Percentiles rank a stretch among this genome's conserved stretches.
Evolutionary conservation across 2,329 filamentous ascomycete species (phyloP).

Genomic region (Apiospora sp.): DNA sequence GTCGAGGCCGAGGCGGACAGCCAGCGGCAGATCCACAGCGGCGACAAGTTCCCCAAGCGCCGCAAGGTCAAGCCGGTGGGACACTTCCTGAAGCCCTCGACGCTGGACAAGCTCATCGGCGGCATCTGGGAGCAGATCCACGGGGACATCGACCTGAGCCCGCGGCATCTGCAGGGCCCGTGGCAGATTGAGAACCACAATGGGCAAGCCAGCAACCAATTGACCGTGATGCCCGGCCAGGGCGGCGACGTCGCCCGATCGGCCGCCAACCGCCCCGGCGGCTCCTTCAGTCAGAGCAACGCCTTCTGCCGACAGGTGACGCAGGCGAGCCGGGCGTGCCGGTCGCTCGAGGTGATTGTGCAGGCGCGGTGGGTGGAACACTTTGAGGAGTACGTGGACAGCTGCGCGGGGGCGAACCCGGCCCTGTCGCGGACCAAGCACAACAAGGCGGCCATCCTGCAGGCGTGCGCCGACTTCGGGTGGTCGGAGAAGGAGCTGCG

Average conservation of each 20-base stretch:
- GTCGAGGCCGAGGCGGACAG: constrained; percentile 38
- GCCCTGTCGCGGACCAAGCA: constrained; percentile 54
- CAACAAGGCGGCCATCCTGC: constrained; percentile 58
- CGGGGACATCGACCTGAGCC: constrained; percentile 40
- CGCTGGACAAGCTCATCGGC: constrained; percentile 42
- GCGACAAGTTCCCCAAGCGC: constrained; percentile 34
- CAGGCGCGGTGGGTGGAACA: constrained; percentile 65
- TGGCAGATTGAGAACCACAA: constrained; percentile 31
- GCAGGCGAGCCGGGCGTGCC: constrained; percentile 57
- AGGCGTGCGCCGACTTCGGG: constrained; percentile 60
- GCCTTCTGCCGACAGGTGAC: constrained; percentile 44
- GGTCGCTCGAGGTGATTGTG: constrained; percentile 66
- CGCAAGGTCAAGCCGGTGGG: constrained; percentile 40
- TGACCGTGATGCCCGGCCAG: constrained; percentile 7
- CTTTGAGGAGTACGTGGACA: constrained; percentile 58
- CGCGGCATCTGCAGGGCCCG: constrained; percentile 40
- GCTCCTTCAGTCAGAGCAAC: constrained; percentile 42
- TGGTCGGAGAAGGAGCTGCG: constrained; percentile 66
- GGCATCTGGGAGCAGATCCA: constrained; percentile 47
- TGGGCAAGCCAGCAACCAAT: background rate
- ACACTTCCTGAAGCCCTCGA: constrained; percentile 36
- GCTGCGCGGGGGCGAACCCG: constrained; percentile 48
- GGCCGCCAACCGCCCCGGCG: background rate
- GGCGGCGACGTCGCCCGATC: constrained; percentile 21
- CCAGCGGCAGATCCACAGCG: constrained; percentile 37